Evolutionary conservation across 257 asterid species (phyloP).

Genomic region (Vinca minor): DNA sequence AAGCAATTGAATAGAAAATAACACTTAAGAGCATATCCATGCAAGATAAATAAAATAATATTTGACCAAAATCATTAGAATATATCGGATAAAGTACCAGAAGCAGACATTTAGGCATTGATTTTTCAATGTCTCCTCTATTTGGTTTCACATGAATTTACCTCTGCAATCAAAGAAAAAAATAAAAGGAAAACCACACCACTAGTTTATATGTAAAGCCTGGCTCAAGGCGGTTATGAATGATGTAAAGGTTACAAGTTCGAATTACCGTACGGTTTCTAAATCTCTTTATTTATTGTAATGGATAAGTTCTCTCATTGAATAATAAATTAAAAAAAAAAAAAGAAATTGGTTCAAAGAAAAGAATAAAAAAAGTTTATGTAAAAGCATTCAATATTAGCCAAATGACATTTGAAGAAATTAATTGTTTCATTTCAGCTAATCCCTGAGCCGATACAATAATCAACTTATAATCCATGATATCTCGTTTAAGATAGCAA

Average conservation of each 20-base stretch:
- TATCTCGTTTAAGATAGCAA: no score
- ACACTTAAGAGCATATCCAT: not conserved
- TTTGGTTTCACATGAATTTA: slow-evolving; percentile 17
- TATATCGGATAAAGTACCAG: not conserved
- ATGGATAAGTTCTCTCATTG: no score
- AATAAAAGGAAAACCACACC: not conserved
- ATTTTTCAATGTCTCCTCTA: slow-evolving; percentile 8
- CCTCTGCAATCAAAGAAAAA: slow-evolving; percentile 1
- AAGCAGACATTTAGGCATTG: not conserved
- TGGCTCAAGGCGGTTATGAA: no score
- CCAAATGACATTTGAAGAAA: no score
- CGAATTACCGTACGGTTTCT: no score
- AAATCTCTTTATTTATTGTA: no score
- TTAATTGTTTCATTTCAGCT: not conserved
- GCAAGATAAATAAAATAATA: slow-evolving; percentile 14
- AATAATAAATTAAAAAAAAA: no score
- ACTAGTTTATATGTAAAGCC: not conserved
- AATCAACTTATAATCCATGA: no score
- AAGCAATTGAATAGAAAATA: slow-evolving; percentile 18
- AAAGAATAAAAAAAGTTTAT: no score
- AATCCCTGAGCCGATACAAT: not conserved
- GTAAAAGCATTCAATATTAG: no score
- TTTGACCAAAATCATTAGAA: slow-evolving; percentile 34
- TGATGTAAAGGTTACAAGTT: no score
- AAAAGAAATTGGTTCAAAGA: no score